Conservation (phyloP, 305 asterid species). For the Nicotiana rustica region DNA sequence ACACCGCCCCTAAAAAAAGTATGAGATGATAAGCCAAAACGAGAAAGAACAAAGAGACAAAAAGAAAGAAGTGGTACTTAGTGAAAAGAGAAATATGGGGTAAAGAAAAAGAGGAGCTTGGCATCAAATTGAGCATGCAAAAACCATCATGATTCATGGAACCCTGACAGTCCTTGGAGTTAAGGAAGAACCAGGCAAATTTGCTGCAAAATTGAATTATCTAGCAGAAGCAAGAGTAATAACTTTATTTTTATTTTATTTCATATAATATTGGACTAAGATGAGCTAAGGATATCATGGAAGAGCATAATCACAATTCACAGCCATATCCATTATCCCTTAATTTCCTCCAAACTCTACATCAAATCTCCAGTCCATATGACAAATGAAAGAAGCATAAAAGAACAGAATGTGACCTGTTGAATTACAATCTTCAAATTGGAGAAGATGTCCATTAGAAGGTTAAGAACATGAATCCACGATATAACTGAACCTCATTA, state of each 20-base stretch:
- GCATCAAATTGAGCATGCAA: neutral
- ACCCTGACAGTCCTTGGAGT: no score
- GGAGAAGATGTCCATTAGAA: neutral
- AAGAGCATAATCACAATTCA: neutral
- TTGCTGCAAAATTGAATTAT: neutral
- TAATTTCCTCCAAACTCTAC: neutral
- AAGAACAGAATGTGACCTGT: neutral
- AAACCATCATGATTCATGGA: no score
- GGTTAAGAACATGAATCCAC: neutral
- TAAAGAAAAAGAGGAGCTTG: neutral
- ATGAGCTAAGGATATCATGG: neutral
- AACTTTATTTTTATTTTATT: no score
- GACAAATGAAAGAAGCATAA: neutral
- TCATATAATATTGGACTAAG: neutral
- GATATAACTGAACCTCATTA: neutral
- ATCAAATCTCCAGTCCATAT: neutral
- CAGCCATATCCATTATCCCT: neutral
- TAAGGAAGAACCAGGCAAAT: neutral
- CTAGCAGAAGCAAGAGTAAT: neutral
- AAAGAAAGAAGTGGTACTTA: neutral
- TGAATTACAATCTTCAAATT: neutral
- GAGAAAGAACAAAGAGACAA: neutral
- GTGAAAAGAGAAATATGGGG: neutral
- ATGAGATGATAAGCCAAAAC: no score
- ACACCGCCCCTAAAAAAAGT: neutral